Conservation (phyloP, 257 asterid species). For the Solanum phureja region DNA sequence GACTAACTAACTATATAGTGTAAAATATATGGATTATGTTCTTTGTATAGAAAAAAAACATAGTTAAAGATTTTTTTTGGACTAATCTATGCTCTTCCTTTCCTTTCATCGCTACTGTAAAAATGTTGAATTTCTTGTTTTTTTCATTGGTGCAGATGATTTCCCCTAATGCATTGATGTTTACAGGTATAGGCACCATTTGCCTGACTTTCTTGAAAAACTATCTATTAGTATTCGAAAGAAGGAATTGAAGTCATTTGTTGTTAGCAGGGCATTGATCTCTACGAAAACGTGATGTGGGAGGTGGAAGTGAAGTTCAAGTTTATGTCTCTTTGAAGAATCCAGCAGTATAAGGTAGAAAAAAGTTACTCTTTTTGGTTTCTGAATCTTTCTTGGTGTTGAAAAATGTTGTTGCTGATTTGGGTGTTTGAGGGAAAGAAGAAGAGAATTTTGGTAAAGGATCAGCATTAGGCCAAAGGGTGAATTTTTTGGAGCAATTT, state of each 20-base stretch:
- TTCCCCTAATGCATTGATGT: neutral
- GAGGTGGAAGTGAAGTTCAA: neutral
- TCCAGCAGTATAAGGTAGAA: neutral
- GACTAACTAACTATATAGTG: neutral
- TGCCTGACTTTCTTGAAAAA: neutral
- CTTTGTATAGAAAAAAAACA: neutral
- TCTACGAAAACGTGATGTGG: neutral
- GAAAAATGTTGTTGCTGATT: conserved; percentile 24
- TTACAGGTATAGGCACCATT: neutral
- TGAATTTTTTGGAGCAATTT: neutral
- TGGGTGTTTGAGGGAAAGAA: conserved; percentile 35
- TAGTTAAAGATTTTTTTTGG: neutral
- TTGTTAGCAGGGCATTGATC: neutral
- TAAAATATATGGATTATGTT: neutral
- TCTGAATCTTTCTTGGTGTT: neutral
- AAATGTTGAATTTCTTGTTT: neutral
- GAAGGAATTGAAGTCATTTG: neutral
- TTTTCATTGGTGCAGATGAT: neutral
- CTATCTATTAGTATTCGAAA: neutral
- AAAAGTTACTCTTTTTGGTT: neutral
- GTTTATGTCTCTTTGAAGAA: neutral
- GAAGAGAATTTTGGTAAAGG: conserved; percentile 6
- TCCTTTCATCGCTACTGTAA: neutral
- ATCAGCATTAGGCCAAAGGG: neutral
- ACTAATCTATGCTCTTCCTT: neutral